Evolutionary conservation across 2,329 filamentous ascomycete genomes (phyloP).

Genomic region (Pseudogymnoascus verrucosus): DNA sequence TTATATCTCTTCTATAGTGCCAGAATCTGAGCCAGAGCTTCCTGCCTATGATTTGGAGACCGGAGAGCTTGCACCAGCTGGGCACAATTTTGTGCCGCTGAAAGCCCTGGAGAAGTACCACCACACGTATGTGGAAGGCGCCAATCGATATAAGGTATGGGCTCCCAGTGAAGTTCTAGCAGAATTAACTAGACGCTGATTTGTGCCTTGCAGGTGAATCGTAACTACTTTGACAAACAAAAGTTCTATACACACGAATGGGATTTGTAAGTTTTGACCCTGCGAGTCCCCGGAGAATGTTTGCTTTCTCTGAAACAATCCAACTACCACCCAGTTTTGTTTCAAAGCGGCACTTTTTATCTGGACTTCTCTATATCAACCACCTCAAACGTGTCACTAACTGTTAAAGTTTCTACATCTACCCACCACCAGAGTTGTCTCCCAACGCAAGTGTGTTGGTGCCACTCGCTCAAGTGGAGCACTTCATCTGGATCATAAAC

Average conservation of each 20-base stretch:
- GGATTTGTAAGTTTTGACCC: slow-evolving; percentile 58
- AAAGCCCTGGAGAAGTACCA: slow-evolving; percentile 50
- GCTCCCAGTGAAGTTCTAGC: background rate
- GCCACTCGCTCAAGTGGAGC: slow-evolving; percentile 54
- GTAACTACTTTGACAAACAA: slow-evolving; percentile 45
- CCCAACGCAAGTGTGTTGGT: slow-evolving; percentile 52
- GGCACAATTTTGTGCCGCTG: slow-evolving; percentile 41
- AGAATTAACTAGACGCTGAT: slow-evolving; percentile 8
- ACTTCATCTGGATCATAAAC: slow-evolving; percentile 60
- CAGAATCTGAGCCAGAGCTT: background rate
- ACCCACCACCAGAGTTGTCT: slow-evolving; percentile 38
- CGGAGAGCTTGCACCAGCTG: slow-evolving; percentile 22
- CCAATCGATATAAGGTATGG: slow-evolving; percentile 42
- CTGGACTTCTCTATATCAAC: slow-evolving; percentile 12
- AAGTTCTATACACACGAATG: slow-evolving; percentile 56
- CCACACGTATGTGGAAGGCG: slow-evolving; percentile 47
- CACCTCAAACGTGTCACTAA: background rate
- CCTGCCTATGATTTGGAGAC: slow-evolving; percentile 20
- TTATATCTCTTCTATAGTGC: background rate
- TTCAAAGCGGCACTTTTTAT: background rate
- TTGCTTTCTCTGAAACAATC: slow-evolving; percentile 1
- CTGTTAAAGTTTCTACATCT: slow-evolving; percentile 55
- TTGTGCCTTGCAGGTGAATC: slow-evolving; percentile 19
- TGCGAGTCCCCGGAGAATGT: background rate
- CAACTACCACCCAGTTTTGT: background rate